Base-by-base conservation (phyloP, 441 rosid species). In the Biscutella auriculata region DNA sequence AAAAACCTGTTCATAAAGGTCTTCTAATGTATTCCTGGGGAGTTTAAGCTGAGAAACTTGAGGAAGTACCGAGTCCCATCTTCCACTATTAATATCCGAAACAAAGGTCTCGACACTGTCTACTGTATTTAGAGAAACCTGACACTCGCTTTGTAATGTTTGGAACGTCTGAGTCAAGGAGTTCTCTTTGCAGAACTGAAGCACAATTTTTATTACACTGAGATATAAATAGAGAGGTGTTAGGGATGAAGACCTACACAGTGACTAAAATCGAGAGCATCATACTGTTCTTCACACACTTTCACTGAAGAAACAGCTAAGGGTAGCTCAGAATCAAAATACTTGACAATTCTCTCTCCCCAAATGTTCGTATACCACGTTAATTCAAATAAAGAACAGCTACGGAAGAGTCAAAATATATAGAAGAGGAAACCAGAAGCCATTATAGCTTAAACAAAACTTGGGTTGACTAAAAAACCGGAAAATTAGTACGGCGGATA, bases 21-120 rank as follows among this genome's bases (percentile, higher is more conserved):
- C 99, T 67, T 94, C 97, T 26, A 95, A 71, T 63, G 76, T 95
- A 65, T 88, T 76, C 79, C 97, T 79, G 17, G 97, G 95, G 44
- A 91, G 95, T 80, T 91, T 95, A 48, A 95, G 97, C 57, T 88
- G 99, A 26, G 97, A 79, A 13, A 95, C 93, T 60, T 95, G 99
- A 67, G 99, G 95, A 73, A 95, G 67, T 9, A 88, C 81, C 0
- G 95, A 88, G 61, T 95, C 99, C 97, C 97, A 90, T 64, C 95
- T 75, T 29, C 99, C 97, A 50, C 87, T 68, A 63, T 90, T 91
- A 32, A 88, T 73, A 63, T 90, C 97, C 3, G 95, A 84, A 6
- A 90, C 85, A 75, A 94, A 94, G 1, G 99, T 87, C 73, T 94
- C 96, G 29, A 87, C 80, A 63, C 96, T 87, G 68, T 94, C 99